phyloP scores from a whole-genome alignment of 768 basidiomycete species.

The Auricularia cornea region DNA sequence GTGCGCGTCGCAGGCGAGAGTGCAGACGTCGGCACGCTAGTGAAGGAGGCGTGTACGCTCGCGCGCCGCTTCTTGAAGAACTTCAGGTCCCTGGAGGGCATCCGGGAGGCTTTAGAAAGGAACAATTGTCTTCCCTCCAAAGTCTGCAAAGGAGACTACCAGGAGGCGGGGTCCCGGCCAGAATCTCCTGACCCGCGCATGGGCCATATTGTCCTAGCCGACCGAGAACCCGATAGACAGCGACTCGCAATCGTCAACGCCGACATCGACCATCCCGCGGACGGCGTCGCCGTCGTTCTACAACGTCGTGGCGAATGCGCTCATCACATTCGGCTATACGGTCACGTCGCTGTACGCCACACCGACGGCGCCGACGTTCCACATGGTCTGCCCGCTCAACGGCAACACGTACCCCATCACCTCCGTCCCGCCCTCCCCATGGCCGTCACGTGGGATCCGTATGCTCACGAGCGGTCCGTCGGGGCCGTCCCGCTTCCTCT shows the following conservation, averaged over 20 bases:
- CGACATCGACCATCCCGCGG: slow-evolving; percentile 9
- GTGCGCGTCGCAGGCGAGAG: slow-evolving; percentile 63
- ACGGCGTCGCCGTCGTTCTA: slow-evolving; percentile 73
- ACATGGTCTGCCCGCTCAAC: slow-evolving; percentile 68
- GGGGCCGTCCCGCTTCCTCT: slow-evolving; percentile 63
- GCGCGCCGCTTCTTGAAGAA: slow-evolving; percentile 72
- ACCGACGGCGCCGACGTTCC: slow-evolving; percentile 69
- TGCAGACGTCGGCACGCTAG: slow-evolving; percentile 65
- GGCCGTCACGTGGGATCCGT: slow-evolving; percentile 72
- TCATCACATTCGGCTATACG: slow-evolving; percentile 89
- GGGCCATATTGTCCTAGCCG: slow-evolving; percentile 26
- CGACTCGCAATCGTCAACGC: not conserved
- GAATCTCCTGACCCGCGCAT: slow-evolving; percentile 3
- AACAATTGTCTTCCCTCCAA: too few relatives aligned
- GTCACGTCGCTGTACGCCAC: slow-evolving; percentile 63
- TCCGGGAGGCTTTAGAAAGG: too few relatives aligned
- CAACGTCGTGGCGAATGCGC: slow-evolving; percentile 68
- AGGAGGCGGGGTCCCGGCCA: too few relatives aligned
- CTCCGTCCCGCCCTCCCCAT: slow-evolving; percentile 65
- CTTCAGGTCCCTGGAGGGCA: slow-evolving; percentile 21
- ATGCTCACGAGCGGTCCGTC: slow-evolving; percentile 55
- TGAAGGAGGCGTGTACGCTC: slow-evolving; percentile 72
- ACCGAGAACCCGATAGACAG: not conserved
- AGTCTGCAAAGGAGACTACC: too few relatives aligned
- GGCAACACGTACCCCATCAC: slow-evolving; percentile 88